These are phyloP conservation scores for Pachysandra terminalis DNA, from an alignment of 164 flowering plant genomes.

Conservation along the genomic window DNA sequence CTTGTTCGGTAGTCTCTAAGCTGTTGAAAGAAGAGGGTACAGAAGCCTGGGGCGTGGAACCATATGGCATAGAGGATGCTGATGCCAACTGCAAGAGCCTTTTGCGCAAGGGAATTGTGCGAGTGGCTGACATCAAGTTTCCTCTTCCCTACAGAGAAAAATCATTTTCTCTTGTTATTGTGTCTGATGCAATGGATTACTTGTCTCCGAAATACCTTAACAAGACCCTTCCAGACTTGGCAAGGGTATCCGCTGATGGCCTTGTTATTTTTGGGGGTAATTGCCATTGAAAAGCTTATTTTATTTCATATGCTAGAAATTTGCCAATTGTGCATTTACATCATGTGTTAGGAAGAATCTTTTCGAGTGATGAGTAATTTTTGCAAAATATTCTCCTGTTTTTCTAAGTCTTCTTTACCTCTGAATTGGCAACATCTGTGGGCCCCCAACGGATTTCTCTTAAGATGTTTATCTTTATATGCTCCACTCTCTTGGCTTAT, in stretches of 20 bases:
- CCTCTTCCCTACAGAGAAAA: constrained; percentile 80
- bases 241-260: constrained; percentile 72
- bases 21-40: constrained; percentile 78
- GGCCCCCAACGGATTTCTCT: too few relatives aligned
- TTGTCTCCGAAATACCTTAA: constrained; percentile 86
- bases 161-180: constrained; percentile 81
- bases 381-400: too few relatives aligned
- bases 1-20: constrained; percentile 74
- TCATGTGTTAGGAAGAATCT: too few relatives aligned
- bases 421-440: too few relatives aligned
- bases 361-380: too few relatives aligned
- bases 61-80: constrained; percentile 86
- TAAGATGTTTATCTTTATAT: too few relatives aligned
- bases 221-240: constrained; percentile 85
- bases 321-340: too few relatives aligned
- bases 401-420: too few relatives aligned
- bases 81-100: constrained; percentile 64
- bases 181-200: constrained; percentile 90
- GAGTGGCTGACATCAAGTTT: constrained; percentile 90
- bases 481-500: too few relatives aligned
- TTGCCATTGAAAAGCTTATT: background rate
- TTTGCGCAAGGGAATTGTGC: constrained; percentile 78
- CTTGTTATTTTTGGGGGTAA: constrained; percentile 81
- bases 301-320: too few relatives aligned
- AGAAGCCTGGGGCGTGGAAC: constrained; percentile 95